Conservation (phyloP, 2,329 filamentous ascomycete genomes). For the Aspergillus transmontanensis region DNA sequence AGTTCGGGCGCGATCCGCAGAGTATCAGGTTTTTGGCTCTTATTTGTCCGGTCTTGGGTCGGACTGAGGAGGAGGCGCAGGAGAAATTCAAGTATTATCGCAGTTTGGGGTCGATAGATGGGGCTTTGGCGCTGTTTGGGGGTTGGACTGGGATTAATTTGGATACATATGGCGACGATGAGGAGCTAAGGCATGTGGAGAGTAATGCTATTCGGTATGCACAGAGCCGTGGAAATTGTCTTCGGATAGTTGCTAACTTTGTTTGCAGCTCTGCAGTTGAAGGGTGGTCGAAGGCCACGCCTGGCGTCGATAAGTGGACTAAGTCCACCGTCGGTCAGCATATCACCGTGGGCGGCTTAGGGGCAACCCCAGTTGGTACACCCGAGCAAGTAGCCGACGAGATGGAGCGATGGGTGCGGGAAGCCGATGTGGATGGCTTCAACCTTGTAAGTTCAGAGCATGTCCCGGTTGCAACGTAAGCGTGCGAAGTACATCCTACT, state of each 20-base stretch:
- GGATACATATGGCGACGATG: conserved; percentile 61
- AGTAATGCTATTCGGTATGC: conserved; percentile 61
- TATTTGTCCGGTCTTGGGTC: conserved; percentile 66
- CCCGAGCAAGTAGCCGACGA: conserved; percentile 66
- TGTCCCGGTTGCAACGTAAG: too few species aligned
- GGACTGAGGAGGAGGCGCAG: conserved; percentile 66
- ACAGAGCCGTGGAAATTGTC: too few species aligned
- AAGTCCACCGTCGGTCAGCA: conserved; percentile 70
- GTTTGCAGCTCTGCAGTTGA: conserved; percentile 50
- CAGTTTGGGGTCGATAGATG: conserved; percentile 65
- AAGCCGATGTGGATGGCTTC: conserved; percentile 74
- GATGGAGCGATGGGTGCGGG: conserved; percentile 67
- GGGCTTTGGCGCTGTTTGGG: conserved; percentile 70
- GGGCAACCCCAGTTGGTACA: conserved; percentile 66
- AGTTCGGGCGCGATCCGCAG: conserved; percentile 59
- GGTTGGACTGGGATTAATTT: conserved; percentile 74
- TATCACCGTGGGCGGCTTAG: conserved; percentile 68
- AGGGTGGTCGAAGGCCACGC: conserved; percentile 57
- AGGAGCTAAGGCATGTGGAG: conserved; percentile 64
- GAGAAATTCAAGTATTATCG: conserved; percentile 65
- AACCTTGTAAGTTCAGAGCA: conserved; percentile 61
- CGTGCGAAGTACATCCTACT: conserved; percentile 17
- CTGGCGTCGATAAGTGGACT: conserved; percentile 68
- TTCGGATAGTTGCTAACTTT: neutral
- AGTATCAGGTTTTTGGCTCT: conserved; percentile 70